A percentile compares a stretch with the other conserved stretches of the same genome.
Conservation (phyloP, 2,329 filamentous ascomycete species). For the Botrytis fragariae region DNA sequence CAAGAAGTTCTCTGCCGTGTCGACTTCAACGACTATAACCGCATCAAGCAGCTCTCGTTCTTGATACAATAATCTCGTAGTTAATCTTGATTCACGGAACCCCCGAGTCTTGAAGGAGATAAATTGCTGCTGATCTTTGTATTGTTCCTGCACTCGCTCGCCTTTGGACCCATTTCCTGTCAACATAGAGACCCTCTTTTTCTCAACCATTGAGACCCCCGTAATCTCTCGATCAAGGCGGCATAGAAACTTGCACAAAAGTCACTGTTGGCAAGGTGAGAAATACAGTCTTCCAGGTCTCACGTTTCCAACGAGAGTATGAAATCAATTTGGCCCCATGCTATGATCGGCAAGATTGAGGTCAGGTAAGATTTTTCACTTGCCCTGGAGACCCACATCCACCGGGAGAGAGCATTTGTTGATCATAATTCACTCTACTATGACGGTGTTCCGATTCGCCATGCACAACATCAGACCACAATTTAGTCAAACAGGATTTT, state of each 20-base stretch:
- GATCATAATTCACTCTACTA: background rate
- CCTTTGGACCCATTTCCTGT: background rate
- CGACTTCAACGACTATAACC: background rate
- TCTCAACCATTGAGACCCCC: background rate
- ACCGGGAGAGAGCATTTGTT: background rate
- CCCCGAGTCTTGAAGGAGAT: background rate
- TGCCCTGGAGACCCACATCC: conserved; percentile 3
- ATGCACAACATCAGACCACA: conserved; percentile 5
- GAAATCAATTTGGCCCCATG: background rate
- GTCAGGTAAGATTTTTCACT: background rate
- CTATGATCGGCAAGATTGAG: conserved; percentile 4
- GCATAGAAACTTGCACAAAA: background rate
- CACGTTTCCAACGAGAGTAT: background rate
- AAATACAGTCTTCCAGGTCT: background rate
- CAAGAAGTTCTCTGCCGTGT: background rate
- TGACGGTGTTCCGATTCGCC: background rate
- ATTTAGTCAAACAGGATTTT: background rate
- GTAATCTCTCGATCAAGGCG: background rate
- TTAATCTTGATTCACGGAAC: background rate
- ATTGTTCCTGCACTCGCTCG: background rate
- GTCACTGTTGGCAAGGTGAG: background rate
- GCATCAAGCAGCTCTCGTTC: conserved; percentile 2
- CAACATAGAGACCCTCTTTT: background rate
- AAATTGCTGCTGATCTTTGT: background rate
- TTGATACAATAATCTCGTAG: background rate